phyloP scores from a whole-genome alignment of 2,329 filamentous ascomycete species.

The Xylaria sp. region DNA sequence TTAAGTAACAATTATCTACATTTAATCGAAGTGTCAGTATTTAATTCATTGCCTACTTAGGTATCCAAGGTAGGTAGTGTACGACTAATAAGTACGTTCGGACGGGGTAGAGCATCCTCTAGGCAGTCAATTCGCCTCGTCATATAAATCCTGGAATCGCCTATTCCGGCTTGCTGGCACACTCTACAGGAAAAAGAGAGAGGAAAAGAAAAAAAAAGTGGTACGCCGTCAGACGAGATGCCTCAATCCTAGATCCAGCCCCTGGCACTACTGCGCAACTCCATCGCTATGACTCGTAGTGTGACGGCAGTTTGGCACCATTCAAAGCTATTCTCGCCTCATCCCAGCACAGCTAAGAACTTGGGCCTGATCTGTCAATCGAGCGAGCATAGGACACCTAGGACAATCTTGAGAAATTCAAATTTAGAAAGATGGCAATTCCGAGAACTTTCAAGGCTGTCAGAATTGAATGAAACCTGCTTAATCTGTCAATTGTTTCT shows the following conservation, averaged over 20 bases:
- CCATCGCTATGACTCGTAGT: slow-evolving; percentile 27
- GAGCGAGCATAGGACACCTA: not conserved
- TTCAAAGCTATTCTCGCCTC: slow-evolving; percentile 25
- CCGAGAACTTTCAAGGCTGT: too few species aligned
- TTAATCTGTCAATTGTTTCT: too few species aligned
- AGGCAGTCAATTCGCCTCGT: slow-evolving; percentile 3
- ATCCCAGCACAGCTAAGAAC: slow-evolving; percentile 12
- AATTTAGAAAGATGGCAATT: slow-evolving; percentile 3
- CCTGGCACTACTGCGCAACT: slow-evolving; percentile 28
- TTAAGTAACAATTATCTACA: too few species aligned
- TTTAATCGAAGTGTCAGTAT: too few species aligned
- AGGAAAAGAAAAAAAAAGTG: too few species aligned
- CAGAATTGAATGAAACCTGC: not conserved
- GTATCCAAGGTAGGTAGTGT: not conserved
- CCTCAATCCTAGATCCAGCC: slow-evolving; percentile 14
- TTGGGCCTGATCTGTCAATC: slow-evolving; percentile 1
- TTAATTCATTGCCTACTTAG: not conserved
- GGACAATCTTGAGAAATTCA: not conserved
- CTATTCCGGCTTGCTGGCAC: slow-evolving; percentile 1
- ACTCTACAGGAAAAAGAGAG: slow-evolving; percentile 16
- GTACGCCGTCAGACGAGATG: slow-evolving; percentile 20
- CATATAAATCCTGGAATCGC: slow-evolving; percentile 8
- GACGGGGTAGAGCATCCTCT: too few species aligned
- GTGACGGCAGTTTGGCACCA: slow-evolving; percentile 24
- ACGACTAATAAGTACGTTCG: not conserved